Conservation (phyloP, 805 yeast species). For the Tanozyma kutaoensis region DNA sequence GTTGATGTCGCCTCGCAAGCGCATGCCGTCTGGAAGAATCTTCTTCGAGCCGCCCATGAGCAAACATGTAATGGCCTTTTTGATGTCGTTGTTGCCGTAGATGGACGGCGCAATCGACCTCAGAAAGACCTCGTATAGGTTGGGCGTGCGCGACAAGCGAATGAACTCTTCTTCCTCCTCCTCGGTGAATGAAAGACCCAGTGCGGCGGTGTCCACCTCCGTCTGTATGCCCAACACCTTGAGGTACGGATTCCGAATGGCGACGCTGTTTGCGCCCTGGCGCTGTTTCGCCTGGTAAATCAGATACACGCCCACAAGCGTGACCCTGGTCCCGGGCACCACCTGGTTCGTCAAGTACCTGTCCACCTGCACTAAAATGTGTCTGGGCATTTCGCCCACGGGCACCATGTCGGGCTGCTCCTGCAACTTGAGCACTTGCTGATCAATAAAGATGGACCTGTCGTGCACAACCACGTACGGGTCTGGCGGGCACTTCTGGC, state of each 20-base stretch:
- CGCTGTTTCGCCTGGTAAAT: slow-evolving; percentile 65
- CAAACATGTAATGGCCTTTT: slow-evolving; percentile 84
- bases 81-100: slow-evolving; percentile 86
- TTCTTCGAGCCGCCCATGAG: slow-evolving; percentile 92
- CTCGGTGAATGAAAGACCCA: slow-evolving; percentile 58
- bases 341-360: slow-evolving; percentile 81
- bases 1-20: slow-evolving; percentile 94
- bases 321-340: slow-evolving; percentile 91
- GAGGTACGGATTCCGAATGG: slow-evolving; percentile 86
- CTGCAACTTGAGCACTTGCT: slow-evolving; percentile 85
- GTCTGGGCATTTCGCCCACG: slow-evolving; percentile 97
- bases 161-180: slow-evolving; percentile 91
- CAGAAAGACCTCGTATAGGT: slow-evolving; percentile 76
- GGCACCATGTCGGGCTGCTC: slow-evolving; percentile 99
- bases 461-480: slow-evolving; percentile 93
- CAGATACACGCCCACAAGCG: slow-evolving; percentile 84
- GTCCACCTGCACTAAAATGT: slow-evolving; percentile 76
- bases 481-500: slow-evolving; percentile 63
- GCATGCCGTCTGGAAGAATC: slow-evolving; percentile 87
- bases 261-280: slow-evolving; percentile 42
- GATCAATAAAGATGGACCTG: slow-evolving; percentile 86
- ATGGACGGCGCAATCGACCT: slow-evolving; percentile 92
- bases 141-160: slow-evolving; percentile 67
- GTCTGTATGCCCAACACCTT: slow-evolving; percentile 78
- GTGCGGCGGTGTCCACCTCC: slow-evolving; percentile 60